Conservation (phyloP, 768 basidiomycete species). For the Leccinum olivaceopallidum region DNA sequence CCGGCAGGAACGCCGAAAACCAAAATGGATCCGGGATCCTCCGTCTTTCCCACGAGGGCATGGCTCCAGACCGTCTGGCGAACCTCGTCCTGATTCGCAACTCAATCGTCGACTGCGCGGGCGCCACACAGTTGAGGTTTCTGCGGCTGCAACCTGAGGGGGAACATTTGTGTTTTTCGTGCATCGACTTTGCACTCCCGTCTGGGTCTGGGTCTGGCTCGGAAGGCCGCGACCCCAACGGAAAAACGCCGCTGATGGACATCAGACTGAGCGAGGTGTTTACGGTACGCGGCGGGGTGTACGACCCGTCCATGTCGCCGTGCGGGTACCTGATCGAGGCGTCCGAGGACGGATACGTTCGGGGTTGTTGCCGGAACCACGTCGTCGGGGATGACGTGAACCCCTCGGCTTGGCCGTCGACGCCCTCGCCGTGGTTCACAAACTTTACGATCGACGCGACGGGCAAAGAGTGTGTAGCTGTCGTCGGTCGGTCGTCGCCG, state of each 20-base stretch:
- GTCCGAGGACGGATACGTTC: conserved; percentile 9
- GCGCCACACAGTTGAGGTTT: not conserved
- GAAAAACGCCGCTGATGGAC: not conserved
- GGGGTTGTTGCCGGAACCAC: conserved; percentile 3
- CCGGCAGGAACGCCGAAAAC: not conserved
- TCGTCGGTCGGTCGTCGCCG: not conserved
- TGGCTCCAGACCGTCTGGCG: not conserved
- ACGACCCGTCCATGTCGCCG: not conserved
- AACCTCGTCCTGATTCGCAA: conserved; percentile 9
- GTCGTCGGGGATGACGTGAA: not conserved
- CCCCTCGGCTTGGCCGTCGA: not conserved
- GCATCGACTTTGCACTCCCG: conserved; percentile 2
- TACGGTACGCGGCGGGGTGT: not conserved
- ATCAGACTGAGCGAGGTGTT: conserved; percentile 1
- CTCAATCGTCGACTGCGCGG: not conserved
- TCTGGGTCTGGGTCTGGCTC: not conserved
- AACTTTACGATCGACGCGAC: not conserved
- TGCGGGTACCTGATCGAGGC: not conserved
- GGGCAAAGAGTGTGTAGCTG: not conserved
- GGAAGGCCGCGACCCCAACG: not conserved
- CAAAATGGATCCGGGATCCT: not conserved
- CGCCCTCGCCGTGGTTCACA: not conserved
- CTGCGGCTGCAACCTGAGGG: not conserved
- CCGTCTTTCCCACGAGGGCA: conserved; percentile 7
- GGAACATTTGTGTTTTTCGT: not conserved